phyloP scores from a whole-genome alignment of 257 asterid species.

The Solanum peruvianum region DNA sequence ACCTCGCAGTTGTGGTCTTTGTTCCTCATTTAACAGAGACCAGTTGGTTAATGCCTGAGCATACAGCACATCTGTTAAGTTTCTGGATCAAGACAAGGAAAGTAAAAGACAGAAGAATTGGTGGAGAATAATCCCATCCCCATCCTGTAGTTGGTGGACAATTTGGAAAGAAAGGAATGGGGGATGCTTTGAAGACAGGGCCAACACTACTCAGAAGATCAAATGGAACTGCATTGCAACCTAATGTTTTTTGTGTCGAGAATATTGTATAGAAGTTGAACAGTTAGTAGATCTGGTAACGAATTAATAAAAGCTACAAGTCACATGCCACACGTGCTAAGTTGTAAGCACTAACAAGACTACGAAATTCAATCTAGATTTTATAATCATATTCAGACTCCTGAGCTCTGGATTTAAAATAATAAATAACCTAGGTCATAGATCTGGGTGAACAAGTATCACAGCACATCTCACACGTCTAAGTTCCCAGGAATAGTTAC shows the following conservation, averaged over 20 bases:
- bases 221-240: neutral
- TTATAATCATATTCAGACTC: neutral
- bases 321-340: neutral
- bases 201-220: neutral
- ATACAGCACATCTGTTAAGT: neutral
- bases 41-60: neutral
- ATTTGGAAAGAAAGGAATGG: neutral
- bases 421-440: neutral
- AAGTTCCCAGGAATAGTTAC: neutral
- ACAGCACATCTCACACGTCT: neutral
- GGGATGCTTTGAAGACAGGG: neutral
- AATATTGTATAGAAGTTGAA: neutral
- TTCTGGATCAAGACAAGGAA: neutral
- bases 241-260: neutral
- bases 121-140: neutral
- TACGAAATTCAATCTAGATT: neutral
- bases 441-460: neutral
- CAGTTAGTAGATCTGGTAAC: neutral
- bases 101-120: neutral
- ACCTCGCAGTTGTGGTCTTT: neutral
- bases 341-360: neutral
- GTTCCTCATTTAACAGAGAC: neutral
- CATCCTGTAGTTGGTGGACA: neutral
- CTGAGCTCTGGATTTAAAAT: neutral
- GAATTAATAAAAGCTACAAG: neutral